Evolutionary conservation across 2,329 filamentous ascomycete genomes (phyloP), one percentile per base, ranked within the genome.

Genomic region (Ophiocordyceps robertsii): DNA sequence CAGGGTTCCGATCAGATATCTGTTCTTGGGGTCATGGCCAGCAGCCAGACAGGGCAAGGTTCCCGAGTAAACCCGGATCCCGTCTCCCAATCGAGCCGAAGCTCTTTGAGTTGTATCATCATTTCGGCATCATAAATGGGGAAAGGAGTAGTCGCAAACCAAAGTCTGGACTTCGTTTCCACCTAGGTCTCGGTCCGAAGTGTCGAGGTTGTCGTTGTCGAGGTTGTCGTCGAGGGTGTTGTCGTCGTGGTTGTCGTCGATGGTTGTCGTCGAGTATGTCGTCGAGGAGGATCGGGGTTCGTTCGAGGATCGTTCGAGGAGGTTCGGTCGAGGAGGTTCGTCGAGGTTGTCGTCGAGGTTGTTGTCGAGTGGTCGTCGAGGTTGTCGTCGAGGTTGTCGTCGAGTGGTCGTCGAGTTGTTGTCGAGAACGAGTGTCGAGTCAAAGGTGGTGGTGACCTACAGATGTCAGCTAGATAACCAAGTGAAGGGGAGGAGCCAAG

Each of bases 1-100:
- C 13, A 43, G 45, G 29, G 36, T 24, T 31, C 52, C 62, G 66
- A 66, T 70, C 68, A 62, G 68, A 70, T 70, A 49, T 70, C 68
- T 67, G 68, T 70, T 71, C 68, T 37, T 29, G 3, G 6, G 14
- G n/a, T 16, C 33, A 10, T 16, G 14, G 9, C 33, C 16, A 19
- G n/a, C 4, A 16, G n/a, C 33, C n/a, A 6, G n/a, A 36, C 10
- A 36, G 33, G 6, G 17, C 14, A 16, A n/a, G 33, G 13, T 10
- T 10, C 3, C 33, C 9, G 33, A 17, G 17, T 10, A 10, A n/a
- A 10, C 17, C 14, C 3, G 14, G n/a, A 17, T 3, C 6, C 9
- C 5, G 3, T 13, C 17, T 10, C 33, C 24, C 31, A n/a, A n/a
- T 13, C 5, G 29, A 11, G 29, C 5, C 10, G 3, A 14, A 3